Evolutionary conservation across 768 basidiomycete genomes (phyloP).

Genomic region (Pisolithus sp.): DNA sequence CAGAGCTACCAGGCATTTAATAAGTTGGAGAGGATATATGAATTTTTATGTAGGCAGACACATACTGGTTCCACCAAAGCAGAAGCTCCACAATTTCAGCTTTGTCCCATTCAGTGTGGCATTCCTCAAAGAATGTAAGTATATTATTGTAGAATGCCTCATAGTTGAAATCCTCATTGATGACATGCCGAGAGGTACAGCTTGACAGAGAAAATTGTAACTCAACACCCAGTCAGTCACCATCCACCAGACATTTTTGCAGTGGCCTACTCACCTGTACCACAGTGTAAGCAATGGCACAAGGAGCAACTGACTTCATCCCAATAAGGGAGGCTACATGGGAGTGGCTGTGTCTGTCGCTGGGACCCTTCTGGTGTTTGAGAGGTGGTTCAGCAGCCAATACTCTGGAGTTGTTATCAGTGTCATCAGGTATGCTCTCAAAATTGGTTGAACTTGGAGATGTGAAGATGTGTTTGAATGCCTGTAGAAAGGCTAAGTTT

Average conservation of each 20-base stretch:
- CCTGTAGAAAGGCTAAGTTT: conserved; percentile 1
- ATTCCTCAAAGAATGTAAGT: conserved; percentile 48
- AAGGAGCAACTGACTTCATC: conserved; percentile 9
- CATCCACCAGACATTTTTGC: background rate
- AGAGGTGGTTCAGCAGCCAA: background rate
- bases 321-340: conserved; percentile 4
- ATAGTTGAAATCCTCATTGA: conserved; percentile 10
- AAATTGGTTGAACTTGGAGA: conserved; percentile 12
- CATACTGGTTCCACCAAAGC: conserved; percentile 7
- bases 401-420: background rate
- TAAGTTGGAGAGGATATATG: conserved; percentile 3
- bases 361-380: background rate
- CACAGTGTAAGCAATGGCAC: conserved; percentile 17
- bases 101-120: conserved; percentile 40
- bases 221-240: conserved; percentile 1
- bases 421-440: background rate
- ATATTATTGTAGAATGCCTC: conserved; percentile 46
- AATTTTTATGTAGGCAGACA: conserved; percentile 28
- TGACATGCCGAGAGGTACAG: background rate
- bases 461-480: conserved; percentile 14
- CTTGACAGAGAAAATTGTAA: conserved; percentile 11
- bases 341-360: conserved; percentile 4
- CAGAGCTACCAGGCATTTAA: conserved; percentile 7
- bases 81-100: conserved; percentile 35
- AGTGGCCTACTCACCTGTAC: conserved; percentile 14